Base-by-base conservation (phyloP, 2,329 filamentous ascomycete genomes). In the Aspergillus transmontanensis region DNA sequence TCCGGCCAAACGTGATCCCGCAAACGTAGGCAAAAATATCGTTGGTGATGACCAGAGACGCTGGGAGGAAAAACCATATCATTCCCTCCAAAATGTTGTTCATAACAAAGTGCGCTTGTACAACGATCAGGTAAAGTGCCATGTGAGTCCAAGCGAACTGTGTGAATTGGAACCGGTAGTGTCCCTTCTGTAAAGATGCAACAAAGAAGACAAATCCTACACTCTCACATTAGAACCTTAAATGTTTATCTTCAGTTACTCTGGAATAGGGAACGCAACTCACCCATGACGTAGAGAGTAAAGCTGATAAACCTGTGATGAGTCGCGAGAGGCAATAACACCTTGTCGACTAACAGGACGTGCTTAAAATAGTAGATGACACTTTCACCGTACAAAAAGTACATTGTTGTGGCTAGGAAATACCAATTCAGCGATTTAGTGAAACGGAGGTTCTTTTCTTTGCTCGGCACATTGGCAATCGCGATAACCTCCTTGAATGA, bases 361-460 rank as follows among this genome's bases (percentile, higher is more conserved):
- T 99, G 95, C 85, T 99, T 99, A 82, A 99, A 99, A 82, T 99
- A 99, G 83, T 99, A 99, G 74, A 99, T 97, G 75, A 99, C 94
- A 73, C 93, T 97, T 82, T 99, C 95, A 75, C 95, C 95, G 76
- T 99, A 99, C 57, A 99, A 85, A 72, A 97, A 99, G 84, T 99
- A 99, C 94, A 99, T 98, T 70, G 94, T 97, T 30, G 92, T 93
- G n/a, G 93, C 95, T 59, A 99, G 86, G 84, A 96, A 99, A 80
- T 99, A 99, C 95, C 95, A 99, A 80, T 98, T 98, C 72, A 99
- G 84, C 69, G 92, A 93, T 83, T 97, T 97, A 69, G 94, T 97
- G 72, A 96, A 96, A 63, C 91, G 91, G 65, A 99, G 85, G 76
- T 94, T 93, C 74, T 94, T 90, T 67, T 94, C 94, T 73, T 91